These are phyloP conservation scores for Pholiota microspora DNA, from an alignment of 768 basidiomycete genomes.

Conservation along the genomic window DNA sequence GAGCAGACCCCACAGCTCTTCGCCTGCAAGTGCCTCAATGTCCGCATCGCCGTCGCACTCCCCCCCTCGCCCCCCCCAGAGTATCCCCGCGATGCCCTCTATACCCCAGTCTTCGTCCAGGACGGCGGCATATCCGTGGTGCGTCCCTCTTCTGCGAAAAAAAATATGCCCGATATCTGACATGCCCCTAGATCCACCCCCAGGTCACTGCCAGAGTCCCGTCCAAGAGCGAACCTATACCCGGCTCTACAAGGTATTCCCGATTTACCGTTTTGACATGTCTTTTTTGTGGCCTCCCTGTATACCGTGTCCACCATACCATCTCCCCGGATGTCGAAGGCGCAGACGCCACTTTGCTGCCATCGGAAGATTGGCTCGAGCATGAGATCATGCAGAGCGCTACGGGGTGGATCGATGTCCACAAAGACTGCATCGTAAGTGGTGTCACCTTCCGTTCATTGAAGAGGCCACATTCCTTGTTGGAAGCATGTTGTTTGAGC, in stretches of 20 bases:
- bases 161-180: constrained; percentile 3
- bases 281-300: constrained; percentile 59
- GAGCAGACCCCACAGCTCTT: constrained; percentile 24
- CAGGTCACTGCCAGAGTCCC: constrained; percentile 69
- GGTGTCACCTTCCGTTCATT: constrained; percentile 8
- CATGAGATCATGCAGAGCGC: constrained; percentile 65
- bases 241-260: constrained; percentile 45
- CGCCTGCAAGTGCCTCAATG: constrained; percentile 73
- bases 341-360: constrained; percentile 63
- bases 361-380: constrained; percentile 77
- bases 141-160: constrained; percentile 25
- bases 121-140: constrained; percentile 70
- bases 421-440: constrained; percentile 67
- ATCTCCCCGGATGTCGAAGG: constrained; percentile 56
- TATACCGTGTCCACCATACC: constrained; percentile 69
- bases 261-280: constrained; percentile 69
- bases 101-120: constrained; percentile 56
- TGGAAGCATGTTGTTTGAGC: neutral
- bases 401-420: constrained; percentile 73
- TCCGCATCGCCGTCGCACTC: constrained; percentile 48
- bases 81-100: constrained; percentile 37
- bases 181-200: constrained; percentile 51
- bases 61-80: constrained; percentile 31
- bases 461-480: neutral
- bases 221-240: constrained; percentile 40